These are phyloP conservation scores for Cercospora sojina DNA, from an alignment of 2,329 filamentous ascomycete species.

Conservation along the genomic window DNA sequence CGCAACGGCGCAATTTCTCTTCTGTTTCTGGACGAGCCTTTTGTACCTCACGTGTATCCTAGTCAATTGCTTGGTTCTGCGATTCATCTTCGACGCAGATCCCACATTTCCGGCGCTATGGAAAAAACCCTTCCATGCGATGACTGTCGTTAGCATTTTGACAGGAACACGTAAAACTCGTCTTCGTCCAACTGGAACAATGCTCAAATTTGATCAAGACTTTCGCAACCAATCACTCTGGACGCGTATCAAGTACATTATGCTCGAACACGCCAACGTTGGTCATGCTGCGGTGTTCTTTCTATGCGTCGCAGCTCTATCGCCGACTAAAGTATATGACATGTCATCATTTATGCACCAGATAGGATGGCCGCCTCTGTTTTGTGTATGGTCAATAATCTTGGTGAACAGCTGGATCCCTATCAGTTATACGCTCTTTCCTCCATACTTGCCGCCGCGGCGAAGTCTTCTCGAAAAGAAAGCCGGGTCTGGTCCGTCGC, in stretches of 20 bases:
- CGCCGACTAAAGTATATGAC: not conserved
- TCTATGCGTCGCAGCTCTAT: not conserved
- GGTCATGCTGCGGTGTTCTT: not conserved
- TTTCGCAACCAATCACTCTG: not conserved
- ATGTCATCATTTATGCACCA: not conserved
- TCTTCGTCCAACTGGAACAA: not conserved
- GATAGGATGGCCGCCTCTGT: not conserved
- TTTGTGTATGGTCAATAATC: not conserved
- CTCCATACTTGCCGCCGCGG: not conserved
- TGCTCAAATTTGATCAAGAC: not conserved
- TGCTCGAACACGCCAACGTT: not conserved
- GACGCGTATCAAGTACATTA: not conserved
- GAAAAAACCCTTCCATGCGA: not conserved
- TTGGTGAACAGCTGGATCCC: not conserved
- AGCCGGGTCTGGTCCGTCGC: not conserved
- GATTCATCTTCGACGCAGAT: not conserved
- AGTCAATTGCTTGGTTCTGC: not conserved
- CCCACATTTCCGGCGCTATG: not conserved
- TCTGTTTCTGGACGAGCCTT: not conserved
- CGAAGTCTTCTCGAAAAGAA: not conserved
- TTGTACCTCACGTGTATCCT: not conserved
- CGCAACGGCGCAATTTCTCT: not conserved
- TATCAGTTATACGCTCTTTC: not conserved
- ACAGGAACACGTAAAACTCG: not conserved
- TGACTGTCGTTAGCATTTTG: not conserved